Evolutionary conservation across 768 basidiomycete genomes (phyloP).

Genomic region (Cyathus striatus): DNA sequence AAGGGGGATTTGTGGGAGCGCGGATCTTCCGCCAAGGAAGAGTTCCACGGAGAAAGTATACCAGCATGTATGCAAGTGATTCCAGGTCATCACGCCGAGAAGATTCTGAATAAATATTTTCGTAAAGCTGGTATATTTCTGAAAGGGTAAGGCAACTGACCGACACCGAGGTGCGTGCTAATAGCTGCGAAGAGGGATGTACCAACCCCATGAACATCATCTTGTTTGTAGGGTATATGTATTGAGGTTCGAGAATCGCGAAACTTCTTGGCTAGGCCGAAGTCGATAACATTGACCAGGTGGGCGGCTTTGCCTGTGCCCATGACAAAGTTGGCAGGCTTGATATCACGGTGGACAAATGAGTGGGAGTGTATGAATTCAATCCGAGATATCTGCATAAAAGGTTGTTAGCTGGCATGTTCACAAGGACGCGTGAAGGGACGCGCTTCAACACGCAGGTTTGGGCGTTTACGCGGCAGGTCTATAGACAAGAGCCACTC

Average conservation of each 20-base stretch:
- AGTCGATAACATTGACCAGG: constrained; percentile 90
- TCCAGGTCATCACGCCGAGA: constrained; percentile 79
- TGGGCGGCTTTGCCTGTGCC: constrained; percentile 52
- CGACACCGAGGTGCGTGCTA: constrained; percentile 71
- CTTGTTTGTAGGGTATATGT: constrained; percentile 71
- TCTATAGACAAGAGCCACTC: no score
- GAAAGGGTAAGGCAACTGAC: constrained; percentile 28
- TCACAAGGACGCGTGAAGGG: neutral
- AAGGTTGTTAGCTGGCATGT: neutral
- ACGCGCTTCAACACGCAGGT: no score
- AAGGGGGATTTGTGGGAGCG: constrained; percentile 36
- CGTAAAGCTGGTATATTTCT: no score
- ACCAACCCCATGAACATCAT: constrained; percentile 74
- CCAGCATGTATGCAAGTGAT: constrained; percentile 77
- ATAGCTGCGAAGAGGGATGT: constrained; percentile 73
- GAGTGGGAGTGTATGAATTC: constrained; percentile 96
- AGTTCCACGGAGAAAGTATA: constrained; percentile 75
- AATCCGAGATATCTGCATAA: constrained; percentile 79
- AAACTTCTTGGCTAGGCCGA: constrained; percentile 79
- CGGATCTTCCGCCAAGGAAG: constrained; percentile 76
- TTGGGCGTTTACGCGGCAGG: no score
- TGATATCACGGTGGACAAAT: constrained; percentile 95
- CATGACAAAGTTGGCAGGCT: constrained; percentile 99
- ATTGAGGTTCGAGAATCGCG: constrained; percentile 58
- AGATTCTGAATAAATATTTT: no score